Percentiles rank a stretch among this genome's conserved stretches.
Evolutionary conservation across 148 eudicot genomes (phyloP).

Genomic region (Amaranthus hypochondriacus): DNA sequence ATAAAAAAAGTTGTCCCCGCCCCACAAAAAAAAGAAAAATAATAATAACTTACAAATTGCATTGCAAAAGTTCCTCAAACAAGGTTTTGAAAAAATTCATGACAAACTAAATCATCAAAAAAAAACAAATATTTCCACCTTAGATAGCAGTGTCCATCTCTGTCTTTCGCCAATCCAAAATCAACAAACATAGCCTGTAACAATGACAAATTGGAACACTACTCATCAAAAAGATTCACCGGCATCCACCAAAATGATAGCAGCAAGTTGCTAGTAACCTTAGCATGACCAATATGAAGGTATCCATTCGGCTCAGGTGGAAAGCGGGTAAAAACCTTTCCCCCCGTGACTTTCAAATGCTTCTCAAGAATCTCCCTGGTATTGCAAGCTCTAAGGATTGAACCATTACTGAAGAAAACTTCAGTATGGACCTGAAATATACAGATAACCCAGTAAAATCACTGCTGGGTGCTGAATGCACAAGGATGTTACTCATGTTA

Average conservation of each 20-base stretch:
- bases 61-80: background rate
- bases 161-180: slow-evolving; percentile 94
- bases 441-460: slow-evolving; percentile 11
- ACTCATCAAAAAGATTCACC: background rate
- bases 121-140: slow-evolving; percentile 40
- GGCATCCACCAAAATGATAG: background rate
- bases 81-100: background rate
- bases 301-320: slow-evolving; percentile 99
- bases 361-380: slow-evolving; percentile 64
- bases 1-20: too few relatives aligned
- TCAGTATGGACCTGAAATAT: slow-evolving; percentile 85
- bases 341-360: slow-evolving; percentile 71
- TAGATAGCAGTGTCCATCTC: slow-evolving; percentile 83
- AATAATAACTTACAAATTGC: background rate
- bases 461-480: background rate
- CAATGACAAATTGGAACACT: slow-evolving; percentile 14
- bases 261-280: slow-evolving; percentile 39
- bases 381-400: slow-evolving; percentile 79
- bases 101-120: background rate
- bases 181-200: slow-evolving; percentile 91
- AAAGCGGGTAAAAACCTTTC: slow-evolving; percentile 87
- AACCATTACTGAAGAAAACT: slow-evolving; percentile 69
- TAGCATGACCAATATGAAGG: slow-evolving; percentile 98
- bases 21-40: background rate
- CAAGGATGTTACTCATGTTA: too few relatives aligned